Base-by-base conservation (phyloP, 1,139 yeast genomes). In the Hansenula sp. region DNA sequence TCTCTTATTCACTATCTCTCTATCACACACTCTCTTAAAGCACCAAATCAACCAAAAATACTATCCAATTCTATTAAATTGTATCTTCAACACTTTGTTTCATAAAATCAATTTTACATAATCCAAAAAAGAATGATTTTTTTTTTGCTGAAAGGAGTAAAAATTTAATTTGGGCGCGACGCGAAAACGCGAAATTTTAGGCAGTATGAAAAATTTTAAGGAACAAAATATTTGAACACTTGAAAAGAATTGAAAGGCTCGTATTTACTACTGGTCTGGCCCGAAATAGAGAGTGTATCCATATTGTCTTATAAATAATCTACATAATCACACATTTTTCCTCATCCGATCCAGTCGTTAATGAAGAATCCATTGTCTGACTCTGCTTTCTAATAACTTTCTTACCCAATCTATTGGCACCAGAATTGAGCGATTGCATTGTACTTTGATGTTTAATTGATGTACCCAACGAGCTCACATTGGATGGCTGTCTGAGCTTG, bases 281-380 rank as follows among this genome's bases (percentile, higher is more conserved):
- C n/a, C n/a, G n/a, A n/a, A n/a, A n/a, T n/a, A n/a, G n/a, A n/a
- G n/a, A n/a, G n/a, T n/a, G n/a, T n/a, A n/a, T n/a, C n/a, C n/a
- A n/a, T 8, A 7, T 16, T 18, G 13, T 18, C 16, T 22, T 8
- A 32, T 22, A 14, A 32, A 21, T 12, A 8, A 7, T 18, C 29
- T 33, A 36, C 38, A 29, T 36, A 4, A 36, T 18, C 8, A 24
- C 18, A 29, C 38, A 36, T 19, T 36, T 36, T 18, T 36, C 38
- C 12, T 34, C 37, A 18, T 36, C 38, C 18, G 30, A 29, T 6
- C 31, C 32, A 17, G 26, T 26, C 14, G 30, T 17, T 6, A 18
- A 9, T 2, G 16, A 18, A 5, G 25, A 6, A n/a, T 25, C 30
- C 6, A 16, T 33, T 3, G n/a, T 27, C 3, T 18, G n/a, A 16